These are phyloP conservation scores for Metschnikowia colocasiae DNA, from an alignment of 805 yeast species.

Conservation along the genomic window DNA sequence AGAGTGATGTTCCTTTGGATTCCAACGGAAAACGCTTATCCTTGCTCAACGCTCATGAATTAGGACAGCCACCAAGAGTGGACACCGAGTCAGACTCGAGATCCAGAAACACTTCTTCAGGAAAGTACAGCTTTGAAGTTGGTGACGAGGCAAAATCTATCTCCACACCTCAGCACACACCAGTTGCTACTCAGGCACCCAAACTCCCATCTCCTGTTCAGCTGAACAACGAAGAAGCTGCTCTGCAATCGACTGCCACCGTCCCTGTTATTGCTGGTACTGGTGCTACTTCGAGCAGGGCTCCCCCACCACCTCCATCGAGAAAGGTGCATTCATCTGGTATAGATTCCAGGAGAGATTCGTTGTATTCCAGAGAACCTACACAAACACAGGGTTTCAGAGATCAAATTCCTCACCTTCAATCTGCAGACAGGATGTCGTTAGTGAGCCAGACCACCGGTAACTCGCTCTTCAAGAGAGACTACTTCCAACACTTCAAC, in stretches of 20 bases:
- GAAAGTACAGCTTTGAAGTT: conserved; percentile 38
- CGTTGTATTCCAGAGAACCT: conserved; percentile 23
- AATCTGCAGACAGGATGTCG: conserved; percentile 15
- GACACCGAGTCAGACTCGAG: conserved; percentile 15
- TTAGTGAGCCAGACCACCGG: conserved; percentile 41
- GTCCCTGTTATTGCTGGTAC: neutral
- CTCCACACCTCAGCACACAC: conserved; percentile 25
- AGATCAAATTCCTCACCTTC: conserved; percentile 14
- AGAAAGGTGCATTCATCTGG: conserved; percentile 37
- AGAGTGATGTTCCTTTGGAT: conserved; percentile 25
- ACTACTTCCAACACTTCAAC: conserved; percentile 36
- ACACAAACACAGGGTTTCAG: neutral
- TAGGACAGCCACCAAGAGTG: conserved; percentile 22
- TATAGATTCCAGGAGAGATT: conserved; percentile 9
- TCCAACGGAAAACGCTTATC: conserved; percentile 26
- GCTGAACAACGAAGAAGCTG: neutral
- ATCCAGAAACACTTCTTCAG: conserved; percentile 16
- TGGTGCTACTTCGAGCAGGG: neutral
- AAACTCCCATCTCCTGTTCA: conserved; percentile 2
- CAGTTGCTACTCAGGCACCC: conserved; percentile 5
- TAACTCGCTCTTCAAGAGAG: conserved; percentile 44
- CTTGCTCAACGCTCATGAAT: conserved; percentile 33
- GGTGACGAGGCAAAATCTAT: conserved; percentile 38
- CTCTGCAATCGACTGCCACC: neutral
- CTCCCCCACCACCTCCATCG: conserved; percentile 59